These are phyloP conservation scores for Ogataea saltuana DNA, from an alignment of 805 yeast genomes.

Conservation along the genomic window DNA sequence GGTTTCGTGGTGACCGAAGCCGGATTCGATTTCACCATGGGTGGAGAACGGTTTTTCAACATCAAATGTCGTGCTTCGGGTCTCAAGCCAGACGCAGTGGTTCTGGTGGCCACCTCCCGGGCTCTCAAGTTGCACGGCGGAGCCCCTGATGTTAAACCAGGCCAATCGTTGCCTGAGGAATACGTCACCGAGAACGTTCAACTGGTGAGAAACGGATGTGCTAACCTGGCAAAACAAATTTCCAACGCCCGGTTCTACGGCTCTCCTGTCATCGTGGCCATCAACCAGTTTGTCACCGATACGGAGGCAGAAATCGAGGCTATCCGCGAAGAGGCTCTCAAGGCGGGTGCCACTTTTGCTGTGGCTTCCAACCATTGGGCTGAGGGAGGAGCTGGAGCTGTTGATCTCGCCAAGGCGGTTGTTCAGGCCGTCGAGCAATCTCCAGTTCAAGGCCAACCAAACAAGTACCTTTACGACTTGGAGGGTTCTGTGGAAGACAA, in stretches of 20 bases:
- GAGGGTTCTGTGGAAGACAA: slow-evolving; percentile 64
- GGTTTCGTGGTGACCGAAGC: slow-evolving; percentile 88
- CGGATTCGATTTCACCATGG: slow-evolving; percentile 90
- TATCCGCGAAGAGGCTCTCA: slow-evolving; percentile 63
- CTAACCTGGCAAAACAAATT: slow-evolving; percentile 77
- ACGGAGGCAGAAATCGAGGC: slow-evolving; percentile 66
- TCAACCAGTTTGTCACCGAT: slow-evolving; percentile 77
- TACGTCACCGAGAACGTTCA: slow-evolving; percentile 72
- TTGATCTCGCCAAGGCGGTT: slow-evolving; percentile 70
- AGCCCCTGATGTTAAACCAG: slow-evolving; percentile 86
- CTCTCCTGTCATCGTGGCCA: slow-evolving; percentile 79
- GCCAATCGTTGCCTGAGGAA: slow-evolving; percentile 73
- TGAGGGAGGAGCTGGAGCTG: slow-evolving; percentile 81
- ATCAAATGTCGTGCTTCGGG: slow-evolving; percentile 85
- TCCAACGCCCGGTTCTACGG: slow-evolving; percentile 70
- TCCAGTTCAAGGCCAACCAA: slow-evolving; percentile 22
- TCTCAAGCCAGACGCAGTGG: slow-evolving; percentile 72
- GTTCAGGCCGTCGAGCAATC: slow-evolving; percentile 56
- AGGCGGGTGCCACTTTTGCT: slow-evolving; percentile 80
- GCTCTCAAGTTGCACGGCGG: slow-evolving; percentile 88
- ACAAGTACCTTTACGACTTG: slow-evolving; percentile 58
- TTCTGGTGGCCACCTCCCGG: slow-evolving; percentile 80
- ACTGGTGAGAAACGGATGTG: slow-evolving; percentile 66
- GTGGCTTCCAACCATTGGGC: slow-evolving; percentile 86
- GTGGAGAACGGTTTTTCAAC: slow-evolving; percentile 84